Evolutionary conservation across 495 filamentous ascomycete genomes (phyloP).

Genomic region (Penicillium steckii): DNA sequence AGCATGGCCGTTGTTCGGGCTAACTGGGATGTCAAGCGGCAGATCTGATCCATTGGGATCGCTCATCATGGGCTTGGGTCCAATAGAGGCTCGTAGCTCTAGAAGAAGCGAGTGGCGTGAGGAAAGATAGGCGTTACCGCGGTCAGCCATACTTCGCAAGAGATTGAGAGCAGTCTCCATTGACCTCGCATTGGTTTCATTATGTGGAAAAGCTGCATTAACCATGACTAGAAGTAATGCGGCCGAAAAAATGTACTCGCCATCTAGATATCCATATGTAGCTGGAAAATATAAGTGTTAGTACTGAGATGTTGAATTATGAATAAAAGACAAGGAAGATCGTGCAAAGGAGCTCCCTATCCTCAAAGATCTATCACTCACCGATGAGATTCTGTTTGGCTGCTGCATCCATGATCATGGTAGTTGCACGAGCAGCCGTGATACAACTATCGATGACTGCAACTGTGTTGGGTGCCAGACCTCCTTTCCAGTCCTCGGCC

Average conservation of each 20-base stretch:
- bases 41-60: not conserved
- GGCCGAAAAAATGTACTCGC: slow-evolving; percentile 49
- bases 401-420: slow-evolving; percentile 45
- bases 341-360: no score
- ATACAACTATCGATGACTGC: slow-evolving; percentile 50
- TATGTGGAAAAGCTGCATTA: slow-evolving; percentile 45
- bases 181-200: slow-evolving; percentile 32
- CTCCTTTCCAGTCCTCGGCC: slow-evolving; percentile 40
- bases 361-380: slow-evolving; percentile 11
- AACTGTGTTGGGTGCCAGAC: slow-evolving; percentile 39
- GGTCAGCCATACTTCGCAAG: slow-evolving; percentile 45
- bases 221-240: slow-evolving; percentile 51
- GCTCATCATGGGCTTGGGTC: slow-evolving; percentile 11
- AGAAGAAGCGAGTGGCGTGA: slow-evolving; percentile 42
- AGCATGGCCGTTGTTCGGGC: slow-evolving; percentile 18
- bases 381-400: slow-evolving; percentile 45
- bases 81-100: slow-evolving; percentile 32
- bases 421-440: slow-evolving; percentile 44
- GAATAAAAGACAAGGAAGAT: not conserved
- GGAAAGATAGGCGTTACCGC: slow-evolving; percentile 44
- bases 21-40: slow-evolving; percentile 5
- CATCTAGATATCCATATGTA: slow-evolving; percentile 52
- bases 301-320: not conserved
- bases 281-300: slow-evolving; percentile 18
- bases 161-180: slow-evolving; percentile 45